Evolutionary conservation across 768 basidiomycete species (phyloP), one percentile per base, ranked within the genome.

Genomic region (Dacryopinax spathularia): DNA sequence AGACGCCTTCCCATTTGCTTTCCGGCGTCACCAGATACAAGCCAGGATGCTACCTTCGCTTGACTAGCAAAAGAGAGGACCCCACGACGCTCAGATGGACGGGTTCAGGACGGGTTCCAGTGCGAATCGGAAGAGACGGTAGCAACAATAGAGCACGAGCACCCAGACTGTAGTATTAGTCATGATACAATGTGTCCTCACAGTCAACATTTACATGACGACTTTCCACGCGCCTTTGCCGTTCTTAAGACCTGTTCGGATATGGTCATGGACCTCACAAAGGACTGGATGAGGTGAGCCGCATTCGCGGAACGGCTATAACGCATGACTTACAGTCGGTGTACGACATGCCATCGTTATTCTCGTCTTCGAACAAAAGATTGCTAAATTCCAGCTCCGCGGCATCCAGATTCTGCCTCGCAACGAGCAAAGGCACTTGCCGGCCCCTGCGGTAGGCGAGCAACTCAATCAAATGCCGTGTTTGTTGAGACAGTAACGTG

Each of bases 341-440:
- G 75, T 95, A 96, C 1, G 89, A 86, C 84, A 94, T 82, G 0
- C 86, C 87, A n/a, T 89, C 93, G 69, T 95, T 96, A 71, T 99
- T 99, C 72, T 87, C 83, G 74, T 99, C 96, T 77, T 99, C 96
- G 27, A 96, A 85, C 13, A 99, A 80, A 89, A 96, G 89, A 75
- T 99, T 96, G 67, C 88, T 89, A 70, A 95, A 97, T 73, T 98
- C 96, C 44, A 98, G 82, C 76, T 99, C 95, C 61, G 84, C 77
- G 13, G 84, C 95, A 70, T 99, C 96, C 72, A 93, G 78, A 71
- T 96, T 91, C 72, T 98, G 96, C 9, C 96, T 82, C 0, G 90
- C 89, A 29, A 98, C 79, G 34, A 84, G 75, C 62, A 73, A 69
- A 6, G 79, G 77, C 33, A 34, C 73, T 69, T 2, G 83, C 79